Evolutionary conservation across 1,139 yeast genomes (phyloP).

Genomic region (Trichomonascaceae sp.): DNA sequence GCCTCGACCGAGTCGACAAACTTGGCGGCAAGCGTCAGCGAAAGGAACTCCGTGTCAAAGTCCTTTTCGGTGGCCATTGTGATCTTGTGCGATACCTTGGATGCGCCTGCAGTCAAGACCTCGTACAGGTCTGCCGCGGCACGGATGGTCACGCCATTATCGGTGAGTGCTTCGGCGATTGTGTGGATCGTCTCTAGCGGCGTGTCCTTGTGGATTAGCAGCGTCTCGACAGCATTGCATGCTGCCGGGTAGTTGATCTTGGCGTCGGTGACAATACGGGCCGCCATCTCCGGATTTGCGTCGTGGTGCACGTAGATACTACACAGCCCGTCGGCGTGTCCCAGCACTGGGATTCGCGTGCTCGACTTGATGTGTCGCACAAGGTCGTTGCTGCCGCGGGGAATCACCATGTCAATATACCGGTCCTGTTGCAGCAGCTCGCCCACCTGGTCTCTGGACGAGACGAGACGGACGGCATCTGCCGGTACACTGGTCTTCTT

Average conservation of each 20-base stretch:
- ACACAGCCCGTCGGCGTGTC: conserved; percentile 98
- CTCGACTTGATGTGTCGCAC: conserved; percentile 73
- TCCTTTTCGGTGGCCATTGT: conserved; percentile 42
- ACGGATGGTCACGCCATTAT: conserved; percentile 63
- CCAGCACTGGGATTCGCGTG: conserved; percentile 92
- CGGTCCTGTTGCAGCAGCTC: conserved; percentile 74
- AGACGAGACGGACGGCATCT: conserved; percentile 73
- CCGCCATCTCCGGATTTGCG: conserved; percentile 67
- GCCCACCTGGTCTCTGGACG: conserved; percentile 80
- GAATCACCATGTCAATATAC: conserved; percentile 89
- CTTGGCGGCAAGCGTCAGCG: conserved; percentile 68
- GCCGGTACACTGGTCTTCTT: conserved; percentile 54
- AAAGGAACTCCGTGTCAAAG: conserved; percentile 71
- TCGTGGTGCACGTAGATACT: conserved; percentile 68
- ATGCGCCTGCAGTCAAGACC: conserved; percentile 10
- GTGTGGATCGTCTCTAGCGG: conserved; percentile 17
- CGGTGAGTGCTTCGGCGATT: conserved; percentile 36
- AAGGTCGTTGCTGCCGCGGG: conserved; percentile 88
- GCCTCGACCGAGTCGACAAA: conserved; percentile 43
- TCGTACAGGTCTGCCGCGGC: conserved; percentile 41
- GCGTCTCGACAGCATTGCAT: conserved; percentile 89
- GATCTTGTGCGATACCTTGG: conserved; percentile 22
- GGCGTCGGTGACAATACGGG: conserved; percentile 63
- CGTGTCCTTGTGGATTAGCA: conserved; percentile 45
- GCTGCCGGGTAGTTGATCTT: conserved; percentile 98